Evolutionary conservation across 1,139 yeast species (phyloP).

Genomic region (Nakaseomyces delphensis): DNA sequence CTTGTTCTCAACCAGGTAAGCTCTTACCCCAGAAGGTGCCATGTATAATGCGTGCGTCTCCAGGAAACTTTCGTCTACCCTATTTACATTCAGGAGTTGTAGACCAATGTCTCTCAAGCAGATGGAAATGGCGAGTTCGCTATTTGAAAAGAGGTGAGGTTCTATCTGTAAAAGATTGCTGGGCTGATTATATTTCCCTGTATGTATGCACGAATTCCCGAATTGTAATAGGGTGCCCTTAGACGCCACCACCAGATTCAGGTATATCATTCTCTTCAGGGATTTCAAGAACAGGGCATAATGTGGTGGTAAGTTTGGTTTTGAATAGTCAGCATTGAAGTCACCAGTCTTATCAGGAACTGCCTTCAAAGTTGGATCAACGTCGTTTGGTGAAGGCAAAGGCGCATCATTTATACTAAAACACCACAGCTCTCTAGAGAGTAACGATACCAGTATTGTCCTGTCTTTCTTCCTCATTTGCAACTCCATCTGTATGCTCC

Average conservation of each 20-base stretch:
- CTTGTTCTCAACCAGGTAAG: slow-evolving; percentile 42
- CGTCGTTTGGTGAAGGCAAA: slow-evolving; percentile 21
- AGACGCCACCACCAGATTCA: slow-evolving; percentile 35
- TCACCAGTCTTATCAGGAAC: slow-evolving; percentile 26
- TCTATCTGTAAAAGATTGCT: slow-evolving; percentile 41
- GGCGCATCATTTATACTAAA: slow-evolving; percentile 38
- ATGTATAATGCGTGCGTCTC: slow-evolving; percentile 47
- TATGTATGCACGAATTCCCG: slow-evolving; percentile 44
- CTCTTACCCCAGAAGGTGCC: slow-evolving; percentile 70
- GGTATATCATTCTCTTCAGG: slow-evolving; percentile 45
- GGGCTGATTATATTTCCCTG: slow-evolving; percentile 12
- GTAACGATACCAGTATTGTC: slow-evolving; percentile 46
- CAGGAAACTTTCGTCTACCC: slow-evolving; percentile 18
- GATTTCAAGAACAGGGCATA: slow-evolving; percentile 54
- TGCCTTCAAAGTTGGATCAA: slow-evolving; percentile 9
- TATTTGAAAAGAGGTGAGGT: slow-evolving; percentile 45
- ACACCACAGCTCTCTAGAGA: slow-evolving; percentile 56
- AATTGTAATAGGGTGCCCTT: slow-evolving; percentile 39
- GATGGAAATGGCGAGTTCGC: slow-evolving; percentile 40
- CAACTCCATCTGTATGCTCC: slow-evolving; percentile 52
- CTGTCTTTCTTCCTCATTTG: slow-evolving; percentile 45
- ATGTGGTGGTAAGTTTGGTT: slow-evolving; percentile 38
- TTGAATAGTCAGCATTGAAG: slow-evolving; percentile 31
- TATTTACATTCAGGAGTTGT: slow-evolving; percentile 18
- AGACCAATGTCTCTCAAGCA: slow-evolving; percentile 29